Evolutionary conservation across 2,329 filamentous ascomycete genomes (phyloP).

Genomic region (Anisogramma anomala): DNA sequence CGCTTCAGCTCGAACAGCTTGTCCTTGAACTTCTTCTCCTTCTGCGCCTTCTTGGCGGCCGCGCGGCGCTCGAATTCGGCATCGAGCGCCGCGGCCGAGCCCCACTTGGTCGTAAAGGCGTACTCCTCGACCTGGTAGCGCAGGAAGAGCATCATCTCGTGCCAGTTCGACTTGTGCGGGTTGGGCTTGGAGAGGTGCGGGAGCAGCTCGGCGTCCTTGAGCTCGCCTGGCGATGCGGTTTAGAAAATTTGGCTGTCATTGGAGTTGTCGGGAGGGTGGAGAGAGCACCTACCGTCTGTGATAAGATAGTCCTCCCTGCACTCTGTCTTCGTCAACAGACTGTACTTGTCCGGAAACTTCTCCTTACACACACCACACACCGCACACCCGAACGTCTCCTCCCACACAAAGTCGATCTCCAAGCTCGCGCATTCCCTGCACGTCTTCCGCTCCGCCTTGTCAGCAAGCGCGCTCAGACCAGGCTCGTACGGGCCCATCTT

Average conservation of each 20-base stretch:
- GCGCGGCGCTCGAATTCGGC: slow-evolving; percentile 76
- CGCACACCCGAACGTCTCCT: slow-evolving; percentile 64
- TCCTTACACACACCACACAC: slow-evolving; percentile 85
- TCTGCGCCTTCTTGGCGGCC: slow-evolving; percentile 67
- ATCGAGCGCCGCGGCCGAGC: slow-evolving; percentile 71
- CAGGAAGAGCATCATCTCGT: slow-evolving; percentile 97
- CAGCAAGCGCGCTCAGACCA: slow-evolving; percentile 61
- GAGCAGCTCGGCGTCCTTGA: slow-evolving; percentile 77
- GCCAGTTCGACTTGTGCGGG: slow-evolving; percentile 90
- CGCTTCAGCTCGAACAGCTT: slow-evolving; percentile 87
- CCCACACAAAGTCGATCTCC: slow-evolving; percentile 94
- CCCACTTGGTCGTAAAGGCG: slow-evolving; percentile 84
- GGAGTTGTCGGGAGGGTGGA: not conserved
- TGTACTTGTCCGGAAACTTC: slow-evolving; percentile 82
- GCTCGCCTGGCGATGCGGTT: slow-evolving; percentile 52
- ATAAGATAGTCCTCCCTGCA: slow-evolving; percentile 89
- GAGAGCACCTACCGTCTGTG: slow-evolving; percentile 60
- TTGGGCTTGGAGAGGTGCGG: slow-evolving; percentile 85
- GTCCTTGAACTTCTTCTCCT: slow-evolving; percentile 83
- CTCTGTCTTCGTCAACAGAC: slow-evolving; percentile 90
- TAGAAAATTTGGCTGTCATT: not conserved
- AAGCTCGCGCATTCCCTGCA: slow-evolving; percentile 73
- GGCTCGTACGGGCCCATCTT: slow-evolving; percentile 82
- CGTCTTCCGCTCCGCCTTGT: slow-evolving; percentile 53
- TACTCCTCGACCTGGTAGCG: slow-evolving; percentile 92